Conservation (phyloP, 2,329 filamentous ascomycete species). For the Talaromyces atroroseus region DNA sequence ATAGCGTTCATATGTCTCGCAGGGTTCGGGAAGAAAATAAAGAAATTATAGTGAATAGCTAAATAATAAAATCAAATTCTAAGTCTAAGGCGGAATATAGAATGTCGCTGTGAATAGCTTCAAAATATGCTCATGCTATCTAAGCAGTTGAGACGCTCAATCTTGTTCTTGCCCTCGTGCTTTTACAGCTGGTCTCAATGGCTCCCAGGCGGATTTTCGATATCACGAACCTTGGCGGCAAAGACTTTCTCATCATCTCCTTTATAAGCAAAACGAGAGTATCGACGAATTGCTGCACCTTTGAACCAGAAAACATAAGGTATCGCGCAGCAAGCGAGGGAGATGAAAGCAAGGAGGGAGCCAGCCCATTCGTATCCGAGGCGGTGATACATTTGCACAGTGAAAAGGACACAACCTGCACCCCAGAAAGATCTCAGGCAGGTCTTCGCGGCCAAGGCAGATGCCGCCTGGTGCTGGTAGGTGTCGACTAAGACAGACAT, state of each 20-base stretch:
- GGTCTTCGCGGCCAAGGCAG: constrained; percentile 75
- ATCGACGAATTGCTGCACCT: constrained; percentile 63
- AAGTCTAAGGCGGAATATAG: too few relatives aligned
- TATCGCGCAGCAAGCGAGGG: constrained; percentile 71
- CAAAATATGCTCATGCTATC: too few relatives aligned
- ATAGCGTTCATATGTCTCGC: too few relatives aligned
- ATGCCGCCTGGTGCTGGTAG: constrained; percentile 70
- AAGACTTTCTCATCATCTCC: constrained; percentile 45
- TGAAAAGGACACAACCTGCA: constrained; percentile 71
- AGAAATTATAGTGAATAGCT: too few relatives aligned
- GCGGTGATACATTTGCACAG: constrained; percentile 70
- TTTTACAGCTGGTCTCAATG: too few relatives aligned
- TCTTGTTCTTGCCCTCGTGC: too few relatives aligned
- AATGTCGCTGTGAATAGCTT: too few relatives aligned
- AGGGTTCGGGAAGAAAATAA: too few relatives aligned
- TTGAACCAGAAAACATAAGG: constrained; percentile 77
- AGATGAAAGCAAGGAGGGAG: constrained; percentile 66
- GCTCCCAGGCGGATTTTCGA: too few relatives aligned
- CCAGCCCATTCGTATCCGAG: constrained; percentile 73
- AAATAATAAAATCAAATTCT: too few relatives aligned
- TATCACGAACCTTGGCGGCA: not conserved
- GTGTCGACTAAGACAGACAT: constrained; percentile 46
- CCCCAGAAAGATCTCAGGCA: constrained; percentile 77
- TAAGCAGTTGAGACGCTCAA: too few relatives aligned
- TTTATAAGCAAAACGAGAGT: constrained; percentile 67